Conservation (phyloP, 1,284 basidiomycete genomes). For the Ceratobasidium sp. region DNA sequence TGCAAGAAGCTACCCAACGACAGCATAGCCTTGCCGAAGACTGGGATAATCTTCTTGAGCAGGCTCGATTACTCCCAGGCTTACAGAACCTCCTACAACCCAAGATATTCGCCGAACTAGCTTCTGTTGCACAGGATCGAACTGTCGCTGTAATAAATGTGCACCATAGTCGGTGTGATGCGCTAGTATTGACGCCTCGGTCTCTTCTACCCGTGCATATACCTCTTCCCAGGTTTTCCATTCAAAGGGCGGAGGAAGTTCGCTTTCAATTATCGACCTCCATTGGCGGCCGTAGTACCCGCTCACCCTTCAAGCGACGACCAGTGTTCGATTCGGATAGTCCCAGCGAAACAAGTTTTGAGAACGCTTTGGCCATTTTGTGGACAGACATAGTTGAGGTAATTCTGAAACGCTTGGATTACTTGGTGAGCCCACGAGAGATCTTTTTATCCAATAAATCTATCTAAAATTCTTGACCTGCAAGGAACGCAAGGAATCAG, state of each 20-base stretch:
- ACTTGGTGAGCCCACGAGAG: conserved; percentile 13
- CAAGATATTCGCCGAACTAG: conserved; percentile 6
- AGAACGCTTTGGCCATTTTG: conserved; percentile 9
- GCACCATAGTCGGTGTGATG: conserved; percentile 42
- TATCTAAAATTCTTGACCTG: neutral
- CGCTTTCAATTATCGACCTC: neutral
- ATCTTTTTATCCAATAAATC: too few species aligned
- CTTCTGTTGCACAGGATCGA: conserved; percentile 30
- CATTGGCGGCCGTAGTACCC: neutral
- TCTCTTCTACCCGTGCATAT: neutral
- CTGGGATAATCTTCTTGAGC: conserved; percentile 47
- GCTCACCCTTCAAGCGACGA: neutral
- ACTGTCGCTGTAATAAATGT: conserved; percentile 48
- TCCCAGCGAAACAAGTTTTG: neutral
- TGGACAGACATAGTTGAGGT: conserved; percentile 44
- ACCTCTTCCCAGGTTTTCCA: conserved; percentile 15
- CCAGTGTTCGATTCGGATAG: neutral
- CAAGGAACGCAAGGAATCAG: neutral
- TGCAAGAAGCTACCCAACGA: conserved; percentile 36
- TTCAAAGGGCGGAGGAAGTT: neutral
- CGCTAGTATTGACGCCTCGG: conserved; percentile 29
- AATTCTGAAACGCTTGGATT: conserved; percentile 18
- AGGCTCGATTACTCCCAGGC: conserved; percentile 40
- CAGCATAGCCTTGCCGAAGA: conserved; percentile 48
- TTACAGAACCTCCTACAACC: conserved; percentile 35